Base-by-base conservation (phyloP, 2,329 filamentous ascomycete species). In the Apiospora pterosperma region DNA sequence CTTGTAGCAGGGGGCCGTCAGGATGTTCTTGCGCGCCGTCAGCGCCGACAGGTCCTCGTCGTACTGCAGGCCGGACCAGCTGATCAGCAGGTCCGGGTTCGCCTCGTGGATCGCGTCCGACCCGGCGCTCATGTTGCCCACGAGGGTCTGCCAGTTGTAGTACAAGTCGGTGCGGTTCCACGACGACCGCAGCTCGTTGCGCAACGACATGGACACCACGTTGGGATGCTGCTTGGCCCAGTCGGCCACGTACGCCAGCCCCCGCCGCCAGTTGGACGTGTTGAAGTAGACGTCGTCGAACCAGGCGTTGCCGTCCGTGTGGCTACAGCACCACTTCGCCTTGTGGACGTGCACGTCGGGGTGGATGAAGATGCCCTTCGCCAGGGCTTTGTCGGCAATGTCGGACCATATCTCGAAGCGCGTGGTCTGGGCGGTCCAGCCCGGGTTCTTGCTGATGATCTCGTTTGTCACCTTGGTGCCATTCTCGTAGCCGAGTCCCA, bases 221-320 rank as follows among this genome's bases (percentile, higher is more conserved):
- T 76, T 78, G 5, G 75, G 73, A 70, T 81, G 80, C 14, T 69
- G 67, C 44, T 76, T 71, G 11, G 78, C 77, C 78, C 81, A 82
- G 21, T 74, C 67, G 64, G 70, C 80, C 73, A 88, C 85, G 69
- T 82, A 85, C 1, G 77, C 74, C 38, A 86, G 77, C 2, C 85
- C 85, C 23, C 85, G 80, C 44, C 78, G 79, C 86, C 86, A 89
- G 28, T 84, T 83, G 1, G 75, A 72, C 0, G 82, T 78, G 66
- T 84, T 73, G 71, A 88, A 88, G 69, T 83, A 76, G 7, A 79
- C 77, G 71, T 88, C 85, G 52, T 82, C 82, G 71, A 85, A 85
- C 83, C 84, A 86, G 52, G 79, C 75, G 69, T 84, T 84, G 31
- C 83, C 83, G 68, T 86, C 84, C 0, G 73, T 75, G 63, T 78